phyloP scores from a whole-genome alignment of 164 flowering plant genomes.

The Liquidambar formosana region DNA sequence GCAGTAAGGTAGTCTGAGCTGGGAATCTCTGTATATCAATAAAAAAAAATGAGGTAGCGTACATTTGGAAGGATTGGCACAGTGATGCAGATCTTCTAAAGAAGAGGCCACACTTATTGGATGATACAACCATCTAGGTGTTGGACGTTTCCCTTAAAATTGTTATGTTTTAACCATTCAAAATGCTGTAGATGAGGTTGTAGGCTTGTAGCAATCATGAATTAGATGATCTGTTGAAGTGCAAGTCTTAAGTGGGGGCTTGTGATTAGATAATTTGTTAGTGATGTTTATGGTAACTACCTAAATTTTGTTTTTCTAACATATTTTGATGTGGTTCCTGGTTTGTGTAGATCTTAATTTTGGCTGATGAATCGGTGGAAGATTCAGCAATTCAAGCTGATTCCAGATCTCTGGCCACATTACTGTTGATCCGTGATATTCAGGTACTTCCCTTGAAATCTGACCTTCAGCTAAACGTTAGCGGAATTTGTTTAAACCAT shows the following conservation, averaged over 20 bases:
- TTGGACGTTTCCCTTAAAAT: neutral
- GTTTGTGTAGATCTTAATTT: slow-evolving; percentile 65
- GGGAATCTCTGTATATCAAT: neutral
- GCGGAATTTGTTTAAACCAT: neutral
- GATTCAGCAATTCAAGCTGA: slow-evolving; percentile 93
- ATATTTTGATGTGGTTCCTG: neutral
- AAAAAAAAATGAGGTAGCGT: neutral
- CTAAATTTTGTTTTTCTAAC: neutral
- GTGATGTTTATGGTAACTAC: neutral
- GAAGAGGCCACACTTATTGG: neutral
- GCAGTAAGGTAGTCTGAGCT: neutral
- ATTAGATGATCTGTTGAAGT: neutral
- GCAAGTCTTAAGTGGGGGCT: neutral
- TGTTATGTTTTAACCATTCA: neutral
- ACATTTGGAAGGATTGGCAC: neutral
- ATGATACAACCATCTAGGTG: neutral
- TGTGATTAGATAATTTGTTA: neutral
- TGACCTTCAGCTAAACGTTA: neutral
- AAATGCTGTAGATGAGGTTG: neutral
- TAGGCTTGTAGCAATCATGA: too few relatives aligned
- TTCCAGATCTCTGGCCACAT: slow-evolving; percentile 87
- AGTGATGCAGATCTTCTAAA: neutral
- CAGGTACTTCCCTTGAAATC: slow-evolving; percentile 46
- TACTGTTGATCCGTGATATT: slow-evolving; percentile 80
- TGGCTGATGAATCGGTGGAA: slow-evolving; percentile 90